Conservation (phyloP, 768 basidiomycete species). For the Strobilomyces confusus region DNA sequence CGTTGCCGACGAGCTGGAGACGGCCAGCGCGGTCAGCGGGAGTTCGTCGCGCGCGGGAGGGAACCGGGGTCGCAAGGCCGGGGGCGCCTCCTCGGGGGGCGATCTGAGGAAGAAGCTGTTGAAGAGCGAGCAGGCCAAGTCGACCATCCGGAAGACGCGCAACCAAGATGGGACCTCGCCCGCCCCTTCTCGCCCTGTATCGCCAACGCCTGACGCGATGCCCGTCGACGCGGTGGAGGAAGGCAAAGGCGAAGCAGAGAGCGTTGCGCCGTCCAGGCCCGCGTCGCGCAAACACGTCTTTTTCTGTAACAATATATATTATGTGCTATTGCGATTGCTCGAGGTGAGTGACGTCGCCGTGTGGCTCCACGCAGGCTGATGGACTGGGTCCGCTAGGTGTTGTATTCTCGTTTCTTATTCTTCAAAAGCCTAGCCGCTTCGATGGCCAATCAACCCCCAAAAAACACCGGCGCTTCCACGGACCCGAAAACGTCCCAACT, state of each 20-base stretch:
- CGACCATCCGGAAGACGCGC: constrained; percentile 54
- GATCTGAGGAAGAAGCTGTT: constrained; percentile 77
- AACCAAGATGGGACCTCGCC: constrained; percentile 51
- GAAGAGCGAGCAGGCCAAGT: constrained; percentile 82
- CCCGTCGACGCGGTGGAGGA: constrained; percentile 31
- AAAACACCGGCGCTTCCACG: constrained; percentile 3
- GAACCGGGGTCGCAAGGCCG: constrained; percentile 39
- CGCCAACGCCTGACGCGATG: constrained; percentile 52
- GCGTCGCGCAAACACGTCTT: constrained; percentile 56
- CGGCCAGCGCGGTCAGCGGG: constrained; percentile 25
- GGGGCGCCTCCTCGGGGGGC: constrained; percentile 42
- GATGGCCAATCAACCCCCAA: constrained; percentile 30
- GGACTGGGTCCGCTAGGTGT: constrained; percentile 45
- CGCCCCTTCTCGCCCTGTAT: constrained; percentile 56
- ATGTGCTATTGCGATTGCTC: constrained; percentile 76
- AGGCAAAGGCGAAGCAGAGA: constrained; percentile 16
- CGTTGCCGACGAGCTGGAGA: constrained; percentile 37
- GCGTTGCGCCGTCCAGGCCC: constrained; percentile 21
- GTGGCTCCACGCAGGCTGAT: not conserved
- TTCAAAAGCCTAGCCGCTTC: constrained; percentile 72
- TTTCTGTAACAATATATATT: constrained; percentile 88
- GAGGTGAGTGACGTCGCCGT: constrained; percentile 55
- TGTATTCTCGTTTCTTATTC: constrained; percentile 74
- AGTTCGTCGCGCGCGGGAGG: constrained; percentile 32
- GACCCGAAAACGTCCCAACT: constrained; percentile 24